These are phyloP conservation scores for Mallotus japonicus DNA, from an alignment of 441 rosid genomes.

Conservation along the genomic window DNA sequence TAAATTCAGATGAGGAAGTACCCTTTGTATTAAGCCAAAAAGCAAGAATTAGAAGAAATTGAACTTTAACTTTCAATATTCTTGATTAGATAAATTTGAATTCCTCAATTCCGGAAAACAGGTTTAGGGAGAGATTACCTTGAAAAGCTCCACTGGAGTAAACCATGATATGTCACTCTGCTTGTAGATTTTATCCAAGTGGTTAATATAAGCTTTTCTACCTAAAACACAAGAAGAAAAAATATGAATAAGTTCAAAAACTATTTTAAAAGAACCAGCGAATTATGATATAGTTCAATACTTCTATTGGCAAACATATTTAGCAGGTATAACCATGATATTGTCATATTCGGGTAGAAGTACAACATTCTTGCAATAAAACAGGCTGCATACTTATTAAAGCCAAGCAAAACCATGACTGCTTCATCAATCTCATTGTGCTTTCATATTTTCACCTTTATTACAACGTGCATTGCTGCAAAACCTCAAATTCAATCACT, in stretches of 20 bases:
- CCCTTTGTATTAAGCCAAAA: neutral
- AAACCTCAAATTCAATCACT: neutral
- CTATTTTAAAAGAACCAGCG: neutral
- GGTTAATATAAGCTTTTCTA: slow-evolving; percentile 73
- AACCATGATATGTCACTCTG: slow-evolving; percentile 93
- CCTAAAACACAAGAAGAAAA: slow-evolving; percentile 39
- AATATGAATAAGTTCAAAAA: neutral
- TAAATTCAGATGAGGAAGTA: neutral
- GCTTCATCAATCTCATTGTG: neutral
- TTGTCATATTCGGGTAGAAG: neutral
- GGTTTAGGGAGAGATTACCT: slow-evolving; percentile 44
- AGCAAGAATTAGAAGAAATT: neutral
- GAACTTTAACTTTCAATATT: neutral
- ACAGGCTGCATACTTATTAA: neutral
- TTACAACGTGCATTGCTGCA: neutral
- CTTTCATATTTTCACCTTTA: neutral
- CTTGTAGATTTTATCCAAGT: slow-evolving; percentile 79
- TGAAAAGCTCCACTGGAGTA: slow-evolving; percentile 97
- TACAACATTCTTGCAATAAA: neutral
- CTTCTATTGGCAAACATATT: neutral
- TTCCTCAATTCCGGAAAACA: neutral
- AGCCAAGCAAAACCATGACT: neutral
- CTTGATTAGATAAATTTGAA: neutral
- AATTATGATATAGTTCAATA: neutral
- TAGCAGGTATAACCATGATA: neutral